These are phyloP conservation scores for Plasmodium coatneyi DNA, from an alignment of 169 alveolate species.

Conservation along the genomic window DNA sequence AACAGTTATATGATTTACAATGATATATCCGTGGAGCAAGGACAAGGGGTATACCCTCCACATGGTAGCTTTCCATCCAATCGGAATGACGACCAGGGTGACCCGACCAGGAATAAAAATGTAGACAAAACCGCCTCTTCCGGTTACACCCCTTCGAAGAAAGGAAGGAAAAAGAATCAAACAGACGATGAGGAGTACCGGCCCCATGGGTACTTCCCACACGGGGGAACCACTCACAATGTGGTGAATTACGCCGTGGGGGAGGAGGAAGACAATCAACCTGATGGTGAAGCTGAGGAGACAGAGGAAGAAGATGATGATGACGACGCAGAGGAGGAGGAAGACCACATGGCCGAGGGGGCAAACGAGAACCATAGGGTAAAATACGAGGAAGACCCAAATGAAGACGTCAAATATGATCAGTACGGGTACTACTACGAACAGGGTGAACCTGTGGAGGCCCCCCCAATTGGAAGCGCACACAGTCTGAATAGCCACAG, in stretches of 20 bases:
- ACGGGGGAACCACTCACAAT: not conserved
- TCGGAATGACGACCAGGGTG: not conserved
- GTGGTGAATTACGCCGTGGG: not conserved
- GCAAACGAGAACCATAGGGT: not conserved
- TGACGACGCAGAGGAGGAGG: not conserved
- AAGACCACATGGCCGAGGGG: not conserved
- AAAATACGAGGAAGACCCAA: not conserved
- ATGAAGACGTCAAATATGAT: not conserved
- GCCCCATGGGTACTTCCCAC: not conserved
- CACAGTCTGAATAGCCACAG: not conserved
- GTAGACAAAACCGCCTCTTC: not conserved
- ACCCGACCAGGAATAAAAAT: not conserved
- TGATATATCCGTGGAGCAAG: not conserved
- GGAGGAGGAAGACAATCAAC: not conserved
- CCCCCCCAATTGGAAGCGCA: not conserved
- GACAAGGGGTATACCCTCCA: not conserved
- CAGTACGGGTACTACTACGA: not conserved
- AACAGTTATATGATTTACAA: not conserved
- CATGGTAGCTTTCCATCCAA: not conserved
- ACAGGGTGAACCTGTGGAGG: not conserved
- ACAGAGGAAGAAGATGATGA: not conserved
- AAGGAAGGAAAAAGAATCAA: not conserved
- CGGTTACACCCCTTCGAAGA: not conserved
- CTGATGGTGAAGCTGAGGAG: not conserved
- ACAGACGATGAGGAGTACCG: constrained; percentile 23